Base-by-base conservation (phyloP, 345 rosid species). In the Linum trigynum region DNA sequence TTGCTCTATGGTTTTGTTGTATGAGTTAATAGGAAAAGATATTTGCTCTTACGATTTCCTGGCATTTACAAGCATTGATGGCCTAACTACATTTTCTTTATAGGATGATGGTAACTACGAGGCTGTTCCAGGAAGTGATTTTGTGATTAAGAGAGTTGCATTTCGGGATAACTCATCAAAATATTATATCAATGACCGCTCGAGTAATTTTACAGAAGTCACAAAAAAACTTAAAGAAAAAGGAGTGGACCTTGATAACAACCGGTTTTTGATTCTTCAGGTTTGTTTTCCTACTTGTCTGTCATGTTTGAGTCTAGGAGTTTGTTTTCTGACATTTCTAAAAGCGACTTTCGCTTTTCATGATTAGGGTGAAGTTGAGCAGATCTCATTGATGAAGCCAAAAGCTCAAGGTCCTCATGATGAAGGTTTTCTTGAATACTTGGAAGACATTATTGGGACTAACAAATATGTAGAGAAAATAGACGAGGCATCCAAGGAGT, bases 191-290 rank as follows among this genome's bases (percentile, higher is more conserved):
- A 88, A 94, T 71, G 83, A 83, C 42, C 87, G 91, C 56, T 57
- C 70, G 15, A 94, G 99, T 69, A 94, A 90, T 81, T 94, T 94
- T 69, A 90, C 99, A 11, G 99, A 90, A 74, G 99, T 94, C 69
- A 88, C 99, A 57, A 87, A 81, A 74, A 86, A 83, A 39, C 50
- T 94, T 76, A 94, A 89, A 77, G 95, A 86, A 74, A 94, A 94
- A 81, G 99, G 99, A 57, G 90, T 94, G 38, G 99, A 94, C 82
- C 83, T 94, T 59, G 97, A 94, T 84, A 94, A 94, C 74, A 94
- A 94, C 61, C 96, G 96, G n/a, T 94, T 94, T 80, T 77, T 94
- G 80, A 94, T 90, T 77, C 97, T 90, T 76, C 99, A 94, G 96
- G 99, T 94, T 68, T 55, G 38, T 16, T 38, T 7, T 71, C 56